Base-by-base conservation (phyloP, 2,329 filamentous ascomycete species). In the Ascochyta pisi region DNA sequence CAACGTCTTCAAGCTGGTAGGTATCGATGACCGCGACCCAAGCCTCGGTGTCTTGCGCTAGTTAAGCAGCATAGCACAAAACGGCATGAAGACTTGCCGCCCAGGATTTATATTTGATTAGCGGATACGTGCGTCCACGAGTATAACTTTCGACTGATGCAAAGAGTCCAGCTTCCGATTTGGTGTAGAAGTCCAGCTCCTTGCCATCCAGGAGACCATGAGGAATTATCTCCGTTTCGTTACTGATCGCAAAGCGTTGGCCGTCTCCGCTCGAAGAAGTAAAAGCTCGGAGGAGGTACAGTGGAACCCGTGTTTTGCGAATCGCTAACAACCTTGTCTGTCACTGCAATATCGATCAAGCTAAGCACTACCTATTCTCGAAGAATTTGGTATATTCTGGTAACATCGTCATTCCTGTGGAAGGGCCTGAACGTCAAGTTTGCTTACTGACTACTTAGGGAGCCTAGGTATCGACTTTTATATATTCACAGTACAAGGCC, bases 271-370 rank as follows among this genome's bases (percentile, higher is more conserved):
- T 57, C 4, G 5, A 4, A 9, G 15, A 16, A 1, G 15, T n/a
- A 42, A 49, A 61, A 1, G 47, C 50, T n/a, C 58, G 58, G 29
- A 61, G 57, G 6, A 57, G 39, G 34, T 31, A 55, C n/a, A 50
- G 47, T 33, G 54, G 43, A 8, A 61, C 58, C 29, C 42, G 50
- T 10, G 26, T 48, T n/a, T 39, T 48, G 1, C 35, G 35, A 10
- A 23, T 8, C 10, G 26, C 26, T 33, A 7, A 24, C 37, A 4
- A 1, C 19, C 13, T 16, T 27, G 31, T 46, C 19, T 37, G 22
- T 13, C 15, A 16, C 8, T 13, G 3, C 16, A 16, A 16, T 16
- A 12, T 13, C 6, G 6, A 4, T 10, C 24, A 19, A 8, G 24
- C 4, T 10, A 33, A 12, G 4, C 3, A 9, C 0, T n/a, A 23